phyloP scores from a whole-genome alignment of 768 basidiomycete genomes.

The Ephemerocybe angulata region DNA sequence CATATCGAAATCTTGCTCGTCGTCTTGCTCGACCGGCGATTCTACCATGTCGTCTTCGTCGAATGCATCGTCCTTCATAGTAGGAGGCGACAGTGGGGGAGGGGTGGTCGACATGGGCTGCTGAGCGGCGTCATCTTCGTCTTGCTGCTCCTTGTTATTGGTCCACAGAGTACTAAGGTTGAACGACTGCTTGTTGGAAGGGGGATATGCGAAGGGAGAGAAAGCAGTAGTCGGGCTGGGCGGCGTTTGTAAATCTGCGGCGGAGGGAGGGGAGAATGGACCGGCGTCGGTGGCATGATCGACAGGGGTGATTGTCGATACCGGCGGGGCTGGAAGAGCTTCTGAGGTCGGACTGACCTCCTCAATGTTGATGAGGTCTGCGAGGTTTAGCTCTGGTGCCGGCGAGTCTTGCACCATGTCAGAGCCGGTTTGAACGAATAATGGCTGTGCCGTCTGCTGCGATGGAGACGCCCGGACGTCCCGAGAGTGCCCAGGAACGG shows the following conservation, averaged over 20 bases:
- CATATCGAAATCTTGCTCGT: constrained; percentile 86
- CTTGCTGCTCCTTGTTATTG: constrained; percentile 36
- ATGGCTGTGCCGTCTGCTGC: constrained; percentile 18
- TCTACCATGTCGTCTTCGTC: constrained; percentile 46
- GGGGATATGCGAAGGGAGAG: constrained; percentile 45
- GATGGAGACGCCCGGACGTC: constrained; percentile 16
- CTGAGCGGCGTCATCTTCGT: constrained; percentile 6
- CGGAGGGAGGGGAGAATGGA: neutral
- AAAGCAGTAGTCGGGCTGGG: constrained; percentile 27
- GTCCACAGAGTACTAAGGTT: constrained; percentile 73
- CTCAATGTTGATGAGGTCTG: constrained; percentile 75
- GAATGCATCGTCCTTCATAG: constrained; percentile 21
- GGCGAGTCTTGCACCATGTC: constrained; percentile 27
- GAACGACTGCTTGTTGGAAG: constrained; percentile 55
- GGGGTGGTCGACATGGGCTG: constrained; percentile 12
- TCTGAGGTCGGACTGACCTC: constrained; percentile 31
- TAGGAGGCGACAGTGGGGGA: constrained; percentile 10
- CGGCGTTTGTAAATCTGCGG: neutral
- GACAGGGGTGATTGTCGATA: constrained; percentile 11
- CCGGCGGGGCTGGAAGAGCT: neutral
- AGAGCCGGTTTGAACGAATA: constrained; percentile 33
- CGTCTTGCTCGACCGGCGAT: constrained; percentile 42
- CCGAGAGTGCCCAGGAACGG: constrained; percentile 47
- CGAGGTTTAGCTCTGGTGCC: constrained; percentile 68
- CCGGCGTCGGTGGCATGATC: constrained; percentile 10